Percentiles rank a stretch among this genome's conserved stretches.
Conservation (phyloP, 192 early-diverging fungal genomes). For the Backusella psychrophila region DNA sequence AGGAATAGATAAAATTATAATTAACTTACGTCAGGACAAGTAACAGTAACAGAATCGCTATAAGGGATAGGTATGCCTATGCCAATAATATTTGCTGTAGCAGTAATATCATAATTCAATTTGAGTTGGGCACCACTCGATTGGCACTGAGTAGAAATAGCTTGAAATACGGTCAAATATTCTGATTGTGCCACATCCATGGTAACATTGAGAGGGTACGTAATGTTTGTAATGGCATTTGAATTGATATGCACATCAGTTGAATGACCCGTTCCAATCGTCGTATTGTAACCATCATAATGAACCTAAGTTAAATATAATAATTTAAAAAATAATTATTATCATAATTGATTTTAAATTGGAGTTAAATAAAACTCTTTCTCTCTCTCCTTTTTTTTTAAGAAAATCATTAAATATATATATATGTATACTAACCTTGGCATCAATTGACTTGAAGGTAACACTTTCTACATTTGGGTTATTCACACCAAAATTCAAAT, state of each 20-base stretch:
- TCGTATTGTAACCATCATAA: slow-evolving; percentile 37
- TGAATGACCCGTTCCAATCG: slow-evolving; percentile 46
- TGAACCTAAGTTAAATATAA: slow-evolving; percentile 37
- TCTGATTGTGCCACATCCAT: slow-evolving; percentile 29
- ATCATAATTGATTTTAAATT: background rate
- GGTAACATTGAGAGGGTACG: slow-evolving; percentile 41
- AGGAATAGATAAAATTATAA: background rate
- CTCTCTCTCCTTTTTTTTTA: background rate
- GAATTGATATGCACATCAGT: slow-evolving; percentile 39
- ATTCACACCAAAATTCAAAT: slow-evolving; percentile 30
- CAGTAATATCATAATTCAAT: slow-evolving; percentile 22
- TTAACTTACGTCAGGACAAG: slow-evolving; percentile 5
- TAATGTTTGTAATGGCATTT: slow-evolving; percentile 34
- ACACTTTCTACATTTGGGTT: slow-evolving; percentile 50
- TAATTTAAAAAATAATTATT: background rate
- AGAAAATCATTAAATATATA: background rate
- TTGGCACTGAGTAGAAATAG: slow-evolving; percentile 43
- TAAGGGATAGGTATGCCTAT: slow-evolving; percentile 18
- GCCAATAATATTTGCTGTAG: slow-evolving; percentile 26
- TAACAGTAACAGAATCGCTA: background rate
- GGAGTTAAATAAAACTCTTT: background rate
- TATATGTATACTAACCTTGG: slow-evolving; percentile 35
- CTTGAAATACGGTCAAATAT: slow-evolving; percentile 34
- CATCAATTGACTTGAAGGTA: slow-evolving; percentile 42
- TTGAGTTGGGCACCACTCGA: slow-evolving; percentile 28